phyloP scores from a whole-genome alignment of 352 stramenopile genomes.

The Aphanomyces astaci region DNA sequence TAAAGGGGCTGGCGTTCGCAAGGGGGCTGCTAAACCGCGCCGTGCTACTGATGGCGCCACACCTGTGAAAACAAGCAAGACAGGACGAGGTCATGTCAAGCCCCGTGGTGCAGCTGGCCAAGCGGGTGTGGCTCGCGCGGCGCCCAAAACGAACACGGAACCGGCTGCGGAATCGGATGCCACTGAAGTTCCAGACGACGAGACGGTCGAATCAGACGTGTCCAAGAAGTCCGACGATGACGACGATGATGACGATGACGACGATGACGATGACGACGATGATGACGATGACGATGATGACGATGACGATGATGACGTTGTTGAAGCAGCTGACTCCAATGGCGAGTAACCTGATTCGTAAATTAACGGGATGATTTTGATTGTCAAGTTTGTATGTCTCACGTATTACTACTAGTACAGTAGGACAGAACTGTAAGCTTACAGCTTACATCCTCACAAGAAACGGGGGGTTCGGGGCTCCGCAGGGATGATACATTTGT shows the following conservation, averaged over 20 bases:
- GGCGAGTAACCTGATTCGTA: neutral
- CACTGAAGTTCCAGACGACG: neutral
- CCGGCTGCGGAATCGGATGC: neutral
- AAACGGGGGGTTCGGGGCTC: too few relatives aligned
- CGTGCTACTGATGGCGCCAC: neutral
- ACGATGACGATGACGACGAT: neutral
- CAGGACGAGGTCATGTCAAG: neutral
- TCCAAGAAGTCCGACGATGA: neutral
- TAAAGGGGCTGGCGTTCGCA: neutral
- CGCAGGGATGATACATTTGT: too few relatives aligned
- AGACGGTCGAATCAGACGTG: neutral
- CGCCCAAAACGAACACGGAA: too few relatives aligned
- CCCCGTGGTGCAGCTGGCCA: too few relatives aligned
- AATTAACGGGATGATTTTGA: too few relatives aligned
- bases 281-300: slow-evolving; percentile 1
- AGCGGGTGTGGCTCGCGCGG: neutral
- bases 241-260: neutral
- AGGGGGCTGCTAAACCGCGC: neutral
- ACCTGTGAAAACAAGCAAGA: neutral
- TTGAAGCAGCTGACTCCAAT: neutral
- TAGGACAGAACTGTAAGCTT: too few relatives aligned
- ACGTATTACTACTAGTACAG: too few relatives aligned
- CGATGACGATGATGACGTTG: slow-evolving; percentile 1
- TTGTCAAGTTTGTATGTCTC: too few relatives aligned
- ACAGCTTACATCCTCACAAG: too few relatives aligned